Evolutionary conservation across 106 monocot species (phyloP).

Genomic region (Dendrobium huoshanense): DNA sequence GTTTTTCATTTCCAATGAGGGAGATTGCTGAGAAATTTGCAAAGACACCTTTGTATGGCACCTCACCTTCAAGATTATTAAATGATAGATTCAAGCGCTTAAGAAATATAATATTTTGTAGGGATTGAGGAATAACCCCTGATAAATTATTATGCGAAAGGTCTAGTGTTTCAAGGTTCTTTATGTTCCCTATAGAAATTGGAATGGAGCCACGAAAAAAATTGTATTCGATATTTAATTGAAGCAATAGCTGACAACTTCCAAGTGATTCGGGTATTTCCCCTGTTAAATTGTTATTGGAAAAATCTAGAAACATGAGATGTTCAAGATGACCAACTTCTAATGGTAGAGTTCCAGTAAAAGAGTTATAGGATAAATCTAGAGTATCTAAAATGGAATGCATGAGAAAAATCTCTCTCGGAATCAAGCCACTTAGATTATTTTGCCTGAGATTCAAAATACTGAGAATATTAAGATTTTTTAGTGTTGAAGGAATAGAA

Average conservation of each 20-base stretch:
- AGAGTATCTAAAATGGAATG: neutral
- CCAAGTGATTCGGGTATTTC: constrained; percentile 8
- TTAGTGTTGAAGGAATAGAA: neutral
- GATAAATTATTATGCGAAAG: constrained; percentile 18
- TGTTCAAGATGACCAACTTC: constrained; percentile 7
- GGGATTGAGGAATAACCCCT: constrained; percentile 1
- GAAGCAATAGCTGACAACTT: neutral
- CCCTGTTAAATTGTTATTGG: constrained; percentile 9
- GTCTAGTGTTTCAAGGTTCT: neutral
- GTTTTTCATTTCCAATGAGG: constrained; percentile 8
- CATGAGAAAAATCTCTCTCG: neutral
- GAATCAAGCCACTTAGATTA: neutral
- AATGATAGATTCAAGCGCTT: constrained; percentile 15
- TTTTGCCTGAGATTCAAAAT: neutral
- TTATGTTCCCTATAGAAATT: neutral
- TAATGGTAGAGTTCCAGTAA: constrained; percentile 2
- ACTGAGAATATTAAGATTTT: no score
- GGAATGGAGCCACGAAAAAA: constrained; percentile 15
- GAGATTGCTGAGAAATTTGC: neutral
- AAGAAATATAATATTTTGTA: neutral
- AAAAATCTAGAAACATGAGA: neutral
- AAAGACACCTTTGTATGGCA: constrained; percentile 12
- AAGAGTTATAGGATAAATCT: constrained; percentile 8
- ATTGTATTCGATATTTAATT: constrained; percentile 13
- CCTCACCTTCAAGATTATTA: constrained; percentile 18